Conservation (phyloP, 768 basidiomycete species). For the Mycena chlorophos region DNA sequence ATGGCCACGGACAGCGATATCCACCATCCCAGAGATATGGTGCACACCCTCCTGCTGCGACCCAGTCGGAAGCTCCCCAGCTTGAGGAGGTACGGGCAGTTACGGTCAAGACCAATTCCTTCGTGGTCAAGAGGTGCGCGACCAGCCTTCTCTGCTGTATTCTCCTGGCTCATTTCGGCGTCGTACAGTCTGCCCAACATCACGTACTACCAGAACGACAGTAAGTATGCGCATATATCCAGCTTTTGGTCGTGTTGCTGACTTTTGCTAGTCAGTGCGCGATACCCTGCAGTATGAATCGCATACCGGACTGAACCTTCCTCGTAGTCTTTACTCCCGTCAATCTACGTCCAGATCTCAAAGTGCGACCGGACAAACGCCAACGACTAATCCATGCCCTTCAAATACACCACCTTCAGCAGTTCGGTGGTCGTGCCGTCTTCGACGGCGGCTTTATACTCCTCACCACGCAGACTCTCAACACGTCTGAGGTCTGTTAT, state of each 20-base stretch:
- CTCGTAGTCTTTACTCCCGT: neutral
- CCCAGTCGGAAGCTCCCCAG: too few relatives aligned
- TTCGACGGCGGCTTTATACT: conserved; percentile 35
- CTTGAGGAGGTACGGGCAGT: too few relatives aligned
- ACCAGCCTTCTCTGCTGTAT: too few relatives aligned
- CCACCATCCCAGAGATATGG: too few relatives aligned
- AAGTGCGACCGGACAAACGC: conserved; percentile 4
- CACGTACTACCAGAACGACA: conserved; percentile 18
- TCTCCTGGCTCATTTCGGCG: too few relatives aligned
- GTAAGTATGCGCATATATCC: conserved; percentile 2
- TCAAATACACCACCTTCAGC: conserved; percentile 24
- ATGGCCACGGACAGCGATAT: too few relatives aligned
- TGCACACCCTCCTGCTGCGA: too few relatives aligned
- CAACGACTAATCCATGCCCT: conserved; percentile 24
- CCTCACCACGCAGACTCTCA: neutral
- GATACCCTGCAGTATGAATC: too few relatives aligned
- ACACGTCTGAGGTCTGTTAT: neutral
- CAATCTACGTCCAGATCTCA: neutral
- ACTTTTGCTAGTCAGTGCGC: conserved; percentile 6
- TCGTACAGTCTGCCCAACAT: conserved; percentile 11
- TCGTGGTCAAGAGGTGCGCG: too few relatives aligned
- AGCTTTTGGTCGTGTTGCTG: neutral
- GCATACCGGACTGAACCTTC: too few relatives aligned
- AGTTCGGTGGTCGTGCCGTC: conserved; percentile 31
- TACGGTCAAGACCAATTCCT: too few relatives aligned